A percentile compares a stretch with the other conserved stretches of the same genome.
Evolutionary conservation across 192 early-diverging fungal species (phyloP).

Genomic region (Gigaspora rosea): DNA sequence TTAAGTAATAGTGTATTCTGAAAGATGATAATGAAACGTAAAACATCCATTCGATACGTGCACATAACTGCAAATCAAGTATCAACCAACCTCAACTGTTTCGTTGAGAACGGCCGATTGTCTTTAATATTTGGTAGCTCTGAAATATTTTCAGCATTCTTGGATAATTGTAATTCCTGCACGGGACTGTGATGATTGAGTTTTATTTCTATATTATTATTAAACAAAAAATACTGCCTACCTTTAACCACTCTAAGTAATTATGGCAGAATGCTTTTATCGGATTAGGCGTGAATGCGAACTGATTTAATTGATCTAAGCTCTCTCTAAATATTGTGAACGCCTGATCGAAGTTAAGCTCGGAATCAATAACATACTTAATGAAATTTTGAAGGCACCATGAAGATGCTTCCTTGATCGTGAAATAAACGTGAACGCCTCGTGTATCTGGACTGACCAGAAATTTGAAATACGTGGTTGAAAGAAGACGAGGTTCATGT

Average conservation of each 20-base stretch:
- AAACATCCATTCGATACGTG: constrained; percentile 16
- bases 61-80: constrained; percentile 20
- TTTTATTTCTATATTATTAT: constrained; percentile 21
- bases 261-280: constrained; percentile 14
- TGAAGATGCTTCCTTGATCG: constrained; percentile 6
- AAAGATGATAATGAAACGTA: constrained; percentile 14
- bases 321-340: no score
- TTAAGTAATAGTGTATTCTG: constrained; percentile 14
- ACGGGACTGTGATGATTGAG: constrained; percentile 18
- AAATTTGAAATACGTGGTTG: constrained; percentile 21
- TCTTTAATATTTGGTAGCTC: constrained; percentile 14
- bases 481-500: constrained; percentile 11
- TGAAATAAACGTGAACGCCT: constrained; percentile 12
- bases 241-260: constrained; percentile 20
- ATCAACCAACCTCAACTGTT: constrained; percentile 13
- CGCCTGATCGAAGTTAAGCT: no score
- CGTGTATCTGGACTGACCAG: constrained; percentile 10
- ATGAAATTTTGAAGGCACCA: constrained; percentile 18
- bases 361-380: no score
- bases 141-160: constrained; percentile 17
- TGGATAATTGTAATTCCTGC: constrained; percentile 10
- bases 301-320: no score
- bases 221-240: neutral
- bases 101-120: constrained; percentile 16
- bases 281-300: constrained; percentile 10